Conservation (phyloP, 805 yeast genomes). For the Candida chilensis region DNA sequence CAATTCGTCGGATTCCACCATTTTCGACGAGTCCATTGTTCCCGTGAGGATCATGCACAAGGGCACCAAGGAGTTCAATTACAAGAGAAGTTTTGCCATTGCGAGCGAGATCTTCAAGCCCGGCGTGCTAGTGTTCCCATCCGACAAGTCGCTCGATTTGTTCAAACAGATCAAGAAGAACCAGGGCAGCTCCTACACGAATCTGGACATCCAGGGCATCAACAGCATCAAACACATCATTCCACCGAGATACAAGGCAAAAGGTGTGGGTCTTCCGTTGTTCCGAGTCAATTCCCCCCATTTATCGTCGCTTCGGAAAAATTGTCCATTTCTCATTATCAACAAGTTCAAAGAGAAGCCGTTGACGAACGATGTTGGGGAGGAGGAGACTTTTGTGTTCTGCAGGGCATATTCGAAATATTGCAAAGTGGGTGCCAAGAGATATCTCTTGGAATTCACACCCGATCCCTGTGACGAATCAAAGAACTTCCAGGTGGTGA, state of each 20-base stretch:
- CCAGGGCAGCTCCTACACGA: not conserved
- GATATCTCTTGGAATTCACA: constrained; percentile 4
- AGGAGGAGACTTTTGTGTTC: constrained; percentile 3
- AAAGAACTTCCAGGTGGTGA: constrained; percentile 3
- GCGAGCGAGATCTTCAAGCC: constrained; percentile 4
- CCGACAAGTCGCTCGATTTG: constrained; percentile 4
- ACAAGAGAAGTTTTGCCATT: constrained; percentile 4
- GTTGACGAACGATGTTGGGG: constrained; percentile 1
- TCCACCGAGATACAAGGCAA: constrained; percentile 1
- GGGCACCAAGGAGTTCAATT: constrained; percentile 1
- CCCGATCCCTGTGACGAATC: constrained; percentile 1
- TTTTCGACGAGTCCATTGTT: constrained; percentile 1
- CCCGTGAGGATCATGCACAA: not conserved
- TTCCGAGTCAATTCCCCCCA: constrained; percentile 5
- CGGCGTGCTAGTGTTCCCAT: constrained; percentile 6
- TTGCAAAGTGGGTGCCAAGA: constrained; percentile 5
- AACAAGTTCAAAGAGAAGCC: constrained; percentile 2
- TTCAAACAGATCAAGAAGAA: constrained; percentile 4
- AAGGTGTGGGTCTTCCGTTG: constrained; percentile 5
- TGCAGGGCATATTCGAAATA: constrained; percentile 6
- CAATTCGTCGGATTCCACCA: not conserved
- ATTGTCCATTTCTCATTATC: constrained; percentile 6
- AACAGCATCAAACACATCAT: not conserved
- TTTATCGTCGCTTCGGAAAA: constrained; percentile 5
- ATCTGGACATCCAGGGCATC: not conserved